These are phyloP conservation scores for Pythium apleroticum DNA, from an alignment of 352 stramenopile species.

Conservation along the genomic window DNA sequence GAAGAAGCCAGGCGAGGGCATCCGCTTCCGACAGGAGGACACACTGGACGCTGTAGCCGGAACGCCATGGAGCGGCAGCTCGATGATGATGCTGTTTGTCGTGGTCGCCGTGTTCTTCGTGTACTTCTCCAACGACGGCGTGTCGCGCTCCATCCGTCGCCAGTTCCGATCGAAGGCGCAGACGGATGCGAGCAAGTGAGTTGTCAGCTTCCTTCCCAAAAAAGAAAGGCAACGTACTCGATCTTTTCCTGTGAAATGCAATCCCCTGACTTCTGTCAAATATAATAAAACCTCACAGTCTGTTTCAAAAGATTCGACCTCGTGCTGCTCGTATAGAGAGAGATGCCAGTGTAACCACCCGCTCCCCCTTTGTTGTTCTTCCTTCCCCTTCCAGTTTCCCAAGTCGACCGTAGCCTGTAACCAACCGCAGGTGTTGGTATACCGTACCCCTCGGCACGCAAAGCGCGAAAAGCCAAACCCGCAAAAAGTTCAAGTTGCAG, in stretches of 20 bases:
- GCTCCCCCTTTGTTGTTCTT: constrained; percentile 9
- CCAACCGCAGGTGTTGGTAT: constrained; percentile 5
- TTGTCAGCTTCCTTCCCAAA: background rate
- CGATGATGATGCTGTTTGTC: constrained; percentile 56
- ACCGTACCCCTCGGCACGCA: constrained; percentile 4
- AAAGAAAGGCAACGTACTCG: constrained; percentile 4
- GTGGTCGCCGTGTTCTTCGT: constrained; percentile 61
- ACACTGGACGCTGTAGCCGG: constrained; percentile 30
- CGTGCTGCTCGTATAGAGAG: constrained; percentile 22
- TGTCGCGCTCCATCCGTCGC: constrained; percentile 54
- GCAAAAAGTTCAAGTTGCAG: constrained; percentile 30
- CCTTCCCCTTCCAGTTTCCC: background rate
- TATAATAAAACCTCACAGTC: constrained; percentile 25
- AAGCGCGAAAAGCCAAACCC: constrained; percentile 8
- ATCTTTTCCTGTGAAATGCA: constrained; percentile 29
- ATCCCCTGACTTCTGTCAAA: constrained; percentile 13
- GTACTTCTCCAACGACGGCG: constrained; percentile 62
- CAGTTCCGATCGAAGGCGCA: constrained; percentile 41
- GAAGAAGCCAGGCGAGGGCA: constrained; percentile 24
- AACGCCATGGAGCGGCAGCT: constrained; percentile 26
- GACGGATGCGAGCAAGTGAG: constrained; percentile 33
- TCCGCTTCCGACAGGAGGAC: constrained; percentile 47
- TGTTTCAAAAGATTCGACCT: constrained; percentile 9
- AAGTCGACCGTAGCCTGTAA: constrained; percentile 14
- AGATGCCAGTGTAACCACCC: constrained; percentile 39